A percentile compares a stretch with the other conserved stretches of the same genome.
Evolutionary conservation across 2,329 filamentous ascomycete species (phyloP).

Genomic region (Amylocarpus encephaloides): DNA sequence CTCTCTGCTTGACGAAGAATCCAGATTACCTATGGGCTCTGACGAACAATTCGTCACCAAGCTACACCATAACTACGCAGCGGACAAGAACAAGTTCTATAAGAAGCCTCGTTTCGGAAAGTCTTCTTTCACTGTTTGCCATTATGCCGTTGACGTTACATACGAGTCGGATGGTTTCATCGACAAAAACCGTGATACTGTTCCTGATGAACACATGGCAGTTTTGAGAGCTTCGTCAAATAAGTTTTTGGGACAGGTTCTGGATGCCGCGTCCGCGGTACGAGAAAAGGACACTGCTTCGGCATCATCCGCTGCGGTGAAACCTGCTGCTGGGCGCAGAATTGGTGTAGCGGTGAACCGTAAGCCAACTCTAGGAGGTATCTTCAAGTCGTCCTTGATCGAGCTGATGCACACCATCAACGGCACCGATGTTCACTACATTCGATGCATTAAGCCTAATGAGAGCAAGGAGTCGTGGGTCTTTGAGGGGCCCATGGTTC

Average conservation of each 20-base stretch:
- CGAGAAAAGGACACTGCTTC: constrained; percentile 79
- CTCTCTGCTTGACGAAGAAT: constrained; percentile 91
- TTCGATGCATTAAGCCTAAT: constrained; percentile 98
- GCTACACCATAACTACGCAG: constrained; percentile 85
- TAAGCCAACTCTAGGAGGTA: constrained; percentile 94
- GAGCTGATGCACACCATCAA: constrained; percentile 98
- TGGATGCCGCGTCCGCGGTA: constrained; percentile 78
- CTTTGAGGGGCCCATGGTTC: constrained; percentile 97
- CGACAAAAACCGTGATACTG: constrained; percentile 98
- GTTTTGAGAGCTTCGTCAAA: constrained; percentile 81
- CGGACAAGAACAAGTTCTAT: constrained; percentile 92
- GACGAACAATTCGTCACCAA: constrained; percentile 97
- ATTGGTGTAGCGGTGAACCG: constrained; percentile 88
- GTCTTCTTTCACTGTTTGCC: constrained; percentile 94
- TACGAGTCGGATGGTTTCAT: constrained; percentile 99
- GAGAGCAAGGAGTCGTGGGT: constrained; percentile 96
- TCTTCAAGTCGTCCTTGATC: constrained; percentile 97
- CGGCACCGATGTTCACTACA: constrained; percentile 97
- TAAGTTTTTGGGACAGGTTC: constrained; percentile 73
- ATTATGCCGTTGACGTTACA: constrained; percentile 96
- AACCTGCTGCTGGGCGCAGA: constrained; percentile 73
- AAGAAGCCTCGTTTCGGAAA: constrained; percentile 98
- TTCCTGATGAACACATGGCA: constrained; percentile 96
- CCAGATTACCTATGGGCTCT: constrained; percentile 90
- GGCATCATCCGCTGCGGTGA: constrained; percentile 63